Evolutionary conservation across 208 protist species (phyloP).

Genomic region (Trypanosoma vivax): DNA sequence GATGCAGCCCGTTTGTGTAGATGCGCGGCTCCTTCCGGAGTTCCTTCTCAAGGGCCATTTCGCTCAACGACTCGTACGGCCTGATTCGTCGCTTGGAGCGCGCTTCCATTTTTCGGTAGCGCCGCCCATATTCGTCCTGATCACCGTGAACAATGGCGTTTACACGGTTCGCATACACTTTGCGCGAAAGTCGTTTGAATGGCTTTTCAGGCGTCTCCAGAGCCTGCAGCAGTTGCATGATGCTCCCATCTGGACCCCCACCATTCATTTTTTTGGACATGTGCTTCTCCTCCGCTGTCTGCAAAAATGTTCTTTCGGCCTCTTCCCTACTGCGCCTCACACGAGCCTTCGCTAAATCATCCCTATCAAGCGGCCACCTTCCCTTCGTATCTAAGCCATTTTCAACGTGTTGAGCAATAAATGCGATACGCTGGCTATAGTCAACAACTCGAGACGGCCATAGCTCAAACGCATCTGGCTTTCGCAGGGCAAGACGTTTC

Average conservation of each 20-base stretch:
- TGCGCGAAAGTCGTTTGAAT: constrained; percentile 73
- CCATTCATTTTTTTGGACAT: constrained; percentile 7
- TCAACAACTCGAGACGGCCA: constrained; percentile 72
- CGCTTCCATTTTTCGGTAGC: constrained; percentile 53
- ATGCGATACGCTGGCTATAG: constrained; percentile 75
- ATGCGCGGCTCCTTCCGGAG: constrained; percentile 60
- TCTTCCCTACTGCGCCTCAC: constrained; percentile 40
- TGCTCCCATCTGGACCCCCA: constrained; percentile 22
- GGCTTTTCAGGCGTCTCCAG: constrained; percentile 48
- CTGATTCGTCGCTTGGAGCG: constrained; percentile 40
- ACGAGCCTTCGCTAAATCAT: constrained; percentile 51
- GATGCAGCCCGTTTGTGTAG: constrained; percentile 32
- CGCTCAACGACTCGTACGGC: constrained; percentile 54
- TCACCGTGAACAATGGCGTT: constrained; percentile 83
- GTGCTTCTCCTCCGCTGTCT: constrained; percentile 44
- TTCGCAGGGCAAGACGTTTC: constrained; percentile 66
- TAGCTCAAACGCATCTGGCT: constrained; percentile 60
- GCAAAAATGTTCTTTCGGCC: constrained; percentile 62
- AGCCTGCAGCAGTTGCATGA: constrained; percentile 39
- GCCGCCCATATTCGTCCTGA: constrained; percentile 78
- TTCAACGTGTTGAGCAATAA: constrained; percentile 85
- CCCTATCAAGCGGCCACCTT: constrained; percentile 64
- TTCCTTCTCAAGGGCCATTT: constrained; percentile 77
- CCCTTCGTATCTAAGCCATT: constrained; percentile 77
- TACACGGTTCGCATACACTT: constrained; percentile 79